Evolutionary conservation across 179 eudicot species (phyloP).

Genomic region (Corrigiola litoralis): DNA sequence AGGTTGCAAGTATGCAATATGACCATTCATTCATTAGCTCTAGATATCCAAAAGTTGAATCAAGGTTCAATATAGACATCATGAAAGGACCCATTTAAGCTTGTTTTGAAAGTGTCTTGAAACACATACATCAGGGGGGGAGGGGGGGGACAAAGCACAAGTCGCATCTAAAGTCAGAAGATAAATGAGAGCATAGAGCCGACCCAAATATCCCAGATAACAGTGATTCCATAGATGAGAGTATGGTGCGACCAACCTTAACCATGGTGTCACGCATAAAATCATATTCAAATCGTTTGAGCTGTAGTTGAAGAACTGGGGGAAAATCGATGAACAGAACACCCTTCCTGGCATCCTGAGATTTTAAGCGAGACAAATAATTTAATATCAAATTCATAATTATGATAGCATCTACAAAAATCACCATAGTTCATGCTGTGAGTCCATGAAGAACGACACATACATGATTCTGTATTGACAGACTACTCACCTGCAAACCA

Average conservation of each 20-base stretch:
- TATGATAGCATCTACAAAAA: background rate
- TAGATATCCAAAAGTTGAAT: too few relatives aligned
- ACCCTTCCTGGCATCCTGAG: conserved; percentile 55
- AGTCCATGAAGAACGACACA: background rate
- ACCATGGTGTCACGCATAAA: conserved; percentile 59
- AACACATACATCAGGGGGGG: too few relatives aligned
- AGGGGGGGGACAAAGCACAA: too few relatives aligned
- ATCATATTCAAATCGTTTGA: conserved; percentile 50
- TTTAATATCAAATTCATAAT: background rate
- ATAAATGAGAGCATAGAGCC: background rate
- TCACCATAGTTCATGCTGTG: background rate
- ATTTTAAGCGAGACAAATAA: background rate
- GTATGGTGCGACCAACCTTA: conserved; percentile 30
- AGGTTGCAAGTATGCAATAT: too few relatives aligned
- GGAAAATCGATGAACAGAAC: conserved; percentile 55
- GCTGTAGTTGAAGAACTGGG: conserved; percentile 52
- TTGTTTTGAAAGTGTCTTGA: too few relatives aligned
- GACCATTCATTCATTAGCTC: too few relatives aligned
- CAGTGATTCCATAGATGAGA: background rate
- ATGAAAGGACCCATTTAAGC: too few relatives aligned
- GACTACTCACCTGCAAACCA: conserved; percentile 67
- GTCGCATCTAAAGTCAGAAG: background rate
- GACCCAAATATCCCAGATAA: background rate
- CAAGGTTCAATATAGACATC: too few relatives aligned
- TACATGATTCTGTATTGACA: background rate